Conservation (phyloP, 2,329 filamentous ascomycete genomes). For the Colletotrichum gigasporum region DNA sequence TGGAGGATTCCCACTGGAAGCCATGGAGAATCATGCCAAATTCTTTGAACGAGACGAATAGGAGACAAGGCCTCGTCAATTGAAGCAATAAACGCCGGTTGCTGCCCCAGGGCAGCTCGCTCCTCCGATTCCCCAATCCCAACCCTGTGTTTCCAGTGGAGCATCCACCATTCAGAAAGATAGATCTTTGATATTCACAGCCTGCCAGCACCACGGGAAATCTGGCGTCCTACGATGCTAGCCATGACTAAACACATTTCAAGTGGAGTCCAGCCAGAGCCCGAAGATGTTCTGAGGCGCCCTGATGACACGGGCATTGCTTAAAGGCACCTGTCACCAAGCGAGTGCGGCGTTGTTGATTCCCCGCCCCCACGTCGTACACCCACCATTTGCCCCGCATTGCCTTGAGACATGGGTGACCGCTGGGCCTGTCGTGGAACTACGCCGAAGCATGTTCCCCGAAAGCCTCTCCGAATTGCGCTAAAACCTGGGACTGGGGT, state of each 20-base stretch:
- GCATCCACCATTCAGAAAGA: not conserved
- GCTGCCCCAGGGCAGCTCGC: too few species aligned
- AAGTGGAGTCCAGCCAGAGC: too few species aligned
- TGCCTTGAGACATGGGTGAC: slow-evolving; percentile 1
- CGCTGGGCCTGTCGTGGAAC: slow-evolving; percentile 1
- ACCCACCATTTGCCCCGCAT: slow-evolving; percentile 11
- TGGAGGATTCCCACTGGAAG: not conserved
- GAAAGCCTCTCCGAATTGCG: not conserved
- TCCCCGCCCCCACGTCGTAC: slow-evolving; percentile 18
- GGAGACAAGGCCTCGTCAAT: not conserved
- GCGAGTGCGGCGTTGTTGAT: too few species aligned
- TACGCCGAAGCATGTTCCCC: not conserved
- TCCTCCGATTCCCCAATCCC: not conserved
- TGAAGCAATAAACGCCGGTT: slow-evolving; percentile 24
- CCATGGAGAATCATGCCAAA: slow-evolving; percentile 20
- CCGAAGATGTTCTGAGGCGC: too few species aligned
- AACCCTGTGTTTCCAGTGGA: not conserved
- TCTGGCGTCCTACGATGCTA: too few species aligned
- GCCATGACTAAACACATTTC: too few species aligned
- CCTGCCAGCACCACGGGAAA: too few species aligned
- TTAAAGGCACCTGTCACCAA: too few species aligned
- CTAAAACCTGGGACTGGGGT: not conserved
- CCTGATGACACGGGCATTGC: too few species aligned
- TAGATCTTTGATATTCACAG: too few species aligned
- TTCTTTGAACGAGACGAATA: not conserved